Evolutionary conservation across 129 eudicot species (phyloP).

Genomic region (Saussurea involucrata): DNA sequence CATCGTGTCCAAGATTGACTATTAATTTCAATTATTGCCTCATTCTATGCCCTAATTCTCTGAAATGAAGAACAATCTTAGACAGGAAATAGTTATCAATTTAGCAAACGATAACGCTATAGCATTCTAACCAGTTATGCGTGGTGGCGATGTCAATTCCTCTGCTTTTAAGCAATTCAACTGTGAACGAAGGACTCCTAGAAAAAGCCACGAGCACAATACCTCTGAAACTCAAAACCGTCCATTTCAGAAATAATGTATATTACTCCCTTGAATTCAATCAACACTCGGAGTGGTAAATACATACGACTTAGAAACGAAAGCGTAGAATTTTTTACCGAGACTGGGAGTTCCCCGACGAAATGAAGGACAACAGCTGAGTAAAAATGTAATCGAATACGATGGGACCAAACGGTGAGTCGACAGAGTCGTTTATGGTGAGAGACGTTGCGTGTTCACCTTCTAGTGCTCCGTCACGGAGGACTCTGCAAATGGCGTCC

Average conservation of each 20-base stretch:
- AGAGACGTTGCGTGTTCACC: slow-evolving; percentile 97
- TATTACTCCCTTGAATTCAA: not conserved
- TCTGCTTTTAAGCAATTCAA: slow-evolving; percentile 50
- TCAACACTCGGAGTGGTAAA: not conserved
- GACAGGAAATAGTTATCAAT: not conserved
- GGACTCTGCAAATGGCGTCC: slow-evolving; percentile 76
- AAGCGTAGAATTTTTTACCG: slow-evolving; percentile 23
- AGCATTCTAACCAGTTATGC: slow-evolving; percentile 45
- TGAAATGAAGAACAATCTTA: not conserved
- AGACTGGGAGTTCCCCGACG: slow-evolving; percentile 67
- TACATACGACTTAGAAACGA: not conserved
- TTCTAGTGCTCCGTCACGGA: slow-evolving; percentile 83
- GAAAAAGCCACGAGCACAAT: slow-evolving; percentile 68
- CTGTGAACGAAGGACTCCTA: slow-evolving; percentile 59
- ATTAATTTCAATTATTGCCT: not conserved
- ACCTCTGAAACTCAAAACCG: slow-evolving; percentile 46
- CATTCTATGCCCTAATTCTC: not conserved
- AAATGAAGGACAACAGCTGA: slow-evolving; percentile 62
- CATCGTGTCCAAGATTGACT: not conserved
- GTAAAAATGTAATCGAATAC: slow-evolving; percentile 78
- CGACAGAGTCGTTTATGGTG: slow-evolving; percentile 61
- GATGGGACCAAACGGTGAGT: slow-evolving; percentile 51
- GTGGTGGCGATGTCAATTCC: slow-evolving; percentile 44
- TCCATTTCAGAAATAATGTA: not conserved
- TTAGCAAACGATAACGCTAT: not conserved